These are phyloP conservation scores for Phytophthora idaei DNA, from an alignment of 352 stramenopile species.

Conservation along the genomic window DNA sequence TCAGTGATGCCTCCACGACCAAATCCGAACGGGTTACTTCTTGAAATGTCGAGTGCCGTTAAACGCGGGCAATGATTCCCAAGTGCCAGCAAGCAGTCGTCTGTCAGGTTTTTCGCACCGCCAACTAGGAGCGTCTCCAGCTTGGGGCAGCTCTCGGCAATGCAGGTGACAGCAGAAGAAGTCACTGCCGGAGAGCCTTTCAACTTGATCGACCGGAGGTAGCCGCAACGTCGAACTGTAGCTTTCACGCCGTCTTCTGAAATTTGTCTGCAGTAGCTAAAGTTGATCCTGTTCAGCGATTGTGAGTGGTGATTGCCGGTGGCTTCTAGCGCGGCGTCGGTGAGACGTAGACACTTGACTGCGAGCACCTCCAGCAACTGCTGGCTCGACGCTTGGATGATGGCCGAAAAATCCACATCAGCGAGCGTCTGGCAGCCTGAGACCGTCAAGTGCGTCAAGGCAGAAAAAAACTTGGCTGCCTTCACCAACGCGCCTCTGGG, in stretches of 20 bases:
- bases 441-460: slow-evolving; percentile 51
- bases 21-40: slow-evolving; percentile 71
- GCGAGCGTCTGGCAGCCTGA: slow-evolving; percentile 61
- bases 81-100: slow-evolving; percentile 48
- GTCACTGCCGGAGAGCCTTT: slow-evolving; percentile 65
- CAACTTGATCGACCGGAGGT: slow-evolving; percentile 49
- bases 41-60: slow-evolving; percentile 55
- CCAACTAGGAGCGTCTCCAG: slow-evolving; percentile 52
- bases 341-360: slow-evolving; percentile 60
- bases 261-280: slow-evolving; percentile 67
- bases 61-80: slow-evolving; percentile 46
- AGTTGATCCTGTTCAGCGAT: slow-evolving; percentile 52
- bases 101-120: slow-evolving; percentile 52
- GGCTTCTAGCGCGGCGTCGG: slow-evolving; percentile 40
- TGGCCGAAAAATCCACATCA: slow-evolving; percentile 45
- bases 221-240: slow-evolving; percentile 34
- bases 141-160: slow-evolving; percentile 41
- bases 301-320: slow-evolving; percentile 35
- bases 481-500: slow-evolving; percentile 38
- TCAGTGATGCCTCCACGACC: slow-evolving; percentile 60
- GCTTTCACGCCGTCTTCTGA: slow-evolving; percentile 40
- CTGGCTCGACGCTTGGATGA: slow-evolving; percentile 44
- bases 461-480: slow-evolving; percentile 37
- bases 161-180: slow-evolving; percentile 39
- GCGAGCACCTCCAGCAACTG: slow-evolving; percentile 51